phyloP scores from a whole-genome alignment of 1,284 basidiomycete genomes.

The Cystobasidiaceae sp. region DNA sequence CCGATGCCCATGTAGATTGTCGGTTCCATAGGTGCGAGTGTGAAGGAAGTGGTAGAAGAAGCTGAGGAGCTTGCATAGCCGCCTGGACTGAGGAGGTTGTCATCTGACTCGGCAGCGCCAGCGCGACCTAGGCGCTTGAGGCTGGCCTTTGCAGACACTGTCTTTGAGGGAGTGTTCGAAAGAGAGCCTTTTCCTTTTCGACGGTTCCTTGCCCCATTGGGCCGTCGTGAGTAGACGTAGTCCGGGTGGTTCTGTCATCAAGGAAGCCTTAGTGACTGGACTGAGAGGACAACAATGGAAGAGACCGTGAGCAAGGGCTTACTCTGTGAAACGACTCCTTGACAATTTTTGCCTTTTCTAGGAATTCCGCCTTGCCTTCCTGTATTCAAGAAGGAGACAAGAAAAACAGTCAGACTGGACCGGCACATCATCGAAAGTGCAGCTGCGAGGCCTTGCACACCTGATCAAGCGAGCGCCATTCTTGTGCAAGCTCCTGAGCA shows the following conservation, averaged over 20 bases:
- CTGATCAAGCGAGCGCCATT: constrained; percentile 4
- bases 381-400: not conserved
- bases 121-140: not conserved
- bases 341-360: constrained; percentile 14
- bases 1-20: too few species aligned
- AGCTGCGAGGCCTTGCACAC: not conserved
- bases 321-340: constrained; percentile 24
- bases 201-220: constrained; percentile 5
- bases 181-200: not conserved
- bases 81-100: not conserved
- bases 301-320: not conserved
- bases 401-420: not conserved
- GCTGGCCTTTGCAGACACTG: not conserved
- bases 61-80: not conserved
- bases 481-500: not conserved
- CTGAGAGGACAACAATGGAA: not conserved
- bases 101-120: constrained; percentile 4
- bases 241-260: constrained; percentile 23
- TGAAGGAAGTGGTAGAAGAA: not conserved
- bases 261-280: not conserved
- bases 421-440: too few species aligned
- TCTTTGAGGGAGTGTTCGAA: not conserved
- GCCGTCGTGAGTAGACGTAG: constrained; percentile 22
- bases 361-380: constrained; percentile 1
- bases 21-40: not conserved